Evolutionary conservation across 2,329 filamentous ascomycete species (phyloP).

Genomic region (Penicillium griseofulvum): DNA sequence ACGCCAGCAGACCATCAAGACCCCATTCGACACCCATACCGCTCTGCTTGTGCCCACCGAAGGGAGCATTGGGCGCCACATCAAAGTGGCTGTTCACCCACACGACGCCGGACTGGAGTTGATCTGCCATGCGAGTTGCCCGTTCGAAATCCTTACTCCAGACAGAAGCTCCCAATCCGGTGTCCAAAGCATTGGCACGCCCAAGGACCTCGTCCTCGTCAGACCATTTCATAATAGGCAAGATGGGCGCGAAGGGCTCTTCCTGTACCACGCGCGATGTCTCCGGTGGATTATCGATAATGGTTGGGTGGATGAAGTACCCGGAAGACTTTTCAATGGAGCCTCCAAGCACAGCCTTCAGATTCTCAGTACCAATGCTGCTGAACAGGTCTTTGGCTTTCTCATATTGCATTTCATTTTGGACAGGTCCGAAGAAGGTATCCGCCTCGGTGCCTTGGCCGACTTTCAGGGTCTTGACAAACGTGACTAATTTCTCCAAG

Average conservation of each 20-base stretch:
- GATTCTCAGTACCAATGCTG: conserved; percentile 55
- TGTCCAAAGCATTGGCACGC: conserved; percentile 54
- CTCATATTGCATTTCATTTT: conserved; percentile 65
- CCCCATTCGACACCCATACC: conserved; percentile 52
- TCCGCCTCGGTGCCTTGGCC: conserved; percentile 43
- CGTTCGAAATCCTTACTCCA: conserved; percentile 55
- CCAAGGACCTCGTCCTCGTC: conserved; percentile 59
- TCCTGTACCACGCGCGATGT: conserved; percentile 56
- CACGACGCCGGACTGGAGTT: conserved; percentile 58
- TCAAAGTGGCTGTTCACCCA: conserved; percentile 56
- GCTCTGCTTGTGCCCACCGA: conserved; percentile 54
- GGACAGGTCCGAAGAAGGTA: conserved; percentile 58
- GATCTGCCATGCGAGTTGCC: conserved; percentile 53
- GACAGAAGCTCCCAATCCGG: conserved; percentile 58
- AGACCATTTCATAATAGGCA: conserved; percentile 61
- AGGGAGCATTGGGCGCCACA: conserved; percentile 36
- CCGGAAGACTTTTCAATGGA: conserved; percentile 46
- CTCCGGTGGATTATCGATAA: conserved; percentile 58
- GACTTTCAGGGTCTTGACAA: conserved; percentile 44
- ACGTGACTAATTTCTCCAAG: conserved; percentile 46
- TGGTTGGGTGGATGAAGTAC: conserved; percentile 59
- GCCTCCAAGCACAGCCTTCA: conserved; percentile 54
- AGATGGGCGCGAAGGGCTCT: conserved; percentile 63
- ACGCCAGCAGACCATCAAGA: conserved; percentile 38
- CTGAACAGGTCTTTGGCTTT: conserved; percentile 57